Evolutionary conservation across 2,329 filamentous ascomycete species (phyloP).

Genomic region (Fusarium guadeloupense): DNA sequence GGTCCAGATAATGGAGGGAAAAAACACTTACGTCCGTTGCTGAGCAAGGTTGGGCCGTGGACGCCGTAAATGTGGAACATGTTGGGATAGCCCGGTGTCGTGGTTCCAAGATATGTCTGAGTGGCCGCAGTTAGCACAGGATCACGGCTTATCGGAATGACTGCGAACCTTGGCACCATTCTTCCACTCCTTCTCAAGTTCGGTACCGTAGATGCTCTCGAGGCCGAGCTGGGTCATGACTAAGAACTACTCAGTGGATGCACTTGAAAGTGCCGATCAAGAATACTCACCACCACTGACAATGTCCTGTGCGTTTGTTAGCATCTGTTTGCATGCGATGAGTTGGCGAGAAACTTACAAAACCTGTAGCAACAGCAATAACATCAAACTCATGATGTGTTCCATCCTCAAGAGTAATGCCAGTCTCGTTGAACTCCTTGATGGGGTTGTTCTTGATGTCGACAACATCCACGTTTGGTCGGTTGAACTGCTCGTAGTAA

Average conservation of each 20-base stretch:
- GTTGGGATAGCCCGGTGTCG: slow-evolving; percentile 57
- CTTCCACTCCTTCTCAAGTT: slow-evolving; percentile 55
- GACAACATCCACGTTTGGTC: slow-evolving; percentile 53
- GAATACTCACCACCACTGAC: slow-evolving; percentile 47
- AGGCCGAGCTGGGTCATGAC: slow-evolving; percentile 58
- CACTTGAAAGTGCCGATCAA: accelerated
- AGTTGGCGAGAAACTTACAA: slow-evolving; percentile 46
- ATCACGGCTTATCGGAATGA: accelerated
- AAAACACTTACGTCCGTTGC: slow-evolving; percentile 59
- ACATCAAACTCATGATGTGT: slow-evolving; percentile 55
- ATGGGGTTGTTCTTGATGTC: slow-evolving; percentile 54
- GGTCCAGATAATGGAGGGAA: too few species aligned
- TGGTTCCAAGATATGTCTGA: slow-evolving; percentile 56
- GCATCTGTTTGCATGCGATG: neutral
- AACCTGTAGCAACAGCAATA: slow-evolving; percentile 57
- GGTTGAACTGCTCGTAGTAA: slow-evolving; percentile 61
- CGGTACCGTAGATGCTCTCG: slow-evolving; percentile 50
- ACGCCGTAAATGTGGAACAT: slow-evolving; percentile 64
- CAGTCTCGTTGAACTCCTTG: slow-evolving; percentile 52
- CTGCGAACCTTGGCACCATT: slow-evolving; percentile 44
- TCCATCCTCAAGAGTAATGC: slow-evolving; percentile 53
- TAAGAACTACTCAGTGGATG: slow-evolving; percentile 13
- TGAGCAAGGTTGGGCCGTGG: slow-evolving; percentile 64
- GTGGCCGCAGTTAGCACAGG: neutral
- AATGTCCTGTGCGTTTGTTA: slow-evolving; percentile 43